A percentile compares a stretch with the other conserved stretches of the same genome.
These are phyloP conservation scores for Macrophomina phaseolina DNA, from an alignment of 2,329 filamentous ascomycete species.

Conservation along the genomic window DNA sequence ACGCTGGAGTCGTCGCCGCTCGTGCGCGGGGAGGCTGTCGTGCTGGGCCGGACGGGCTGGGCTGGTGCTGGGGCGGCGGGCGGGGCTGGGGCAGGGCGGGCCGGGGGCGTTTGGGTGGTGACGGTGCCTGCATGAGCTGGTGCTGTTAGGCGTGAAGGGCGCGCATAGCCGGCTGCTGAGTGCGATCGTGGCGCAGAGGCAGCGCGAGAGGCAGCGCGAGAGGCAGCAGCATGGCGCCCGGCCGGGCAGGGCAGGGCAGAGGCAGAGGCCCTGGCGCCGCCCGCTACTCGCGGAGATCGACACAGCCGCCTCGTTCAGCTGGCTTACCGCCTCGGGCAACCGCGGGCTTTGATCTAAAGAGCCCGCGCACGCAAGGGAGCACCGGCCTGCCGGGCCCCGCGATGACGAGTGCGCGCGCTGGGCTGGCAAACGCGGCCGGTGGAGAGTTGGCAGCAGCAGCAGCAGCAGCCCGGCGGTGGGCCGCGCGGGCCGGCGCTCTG, in stretches of 20 bases:
- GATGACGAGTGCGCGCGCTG: conserved; percentile 24
- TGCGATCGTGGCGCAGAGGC: conserved; percentile 24
- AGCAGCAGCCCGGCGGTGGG: background rate
- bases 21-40: background rate
- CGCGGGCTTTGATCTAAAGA: conserved; percentile 25
- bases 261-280: background rate
- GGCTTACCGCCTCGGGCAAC: conserved; percentile 22
- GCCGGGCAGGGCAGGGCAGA: background rate
- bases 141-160: conserved; percentile 22
- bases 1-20: background rate
- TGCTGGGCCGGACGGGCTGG: background rate
- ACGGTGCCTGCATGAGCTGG: conserved; percentile 22
- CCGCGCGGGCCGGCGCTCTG: conserved; percentile 9
- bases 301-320: conserved; percentile 26
- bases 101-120: conserved; percentile 14
- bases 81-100: conserved; percentile 3
- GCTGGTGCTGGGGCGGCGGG: background rate
- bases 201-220: background rate
- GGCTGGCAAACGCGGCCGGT: conserved; percentile 24
- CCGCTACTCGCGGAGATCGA: conserved; percentile 22
- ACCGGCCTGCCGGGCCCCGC: conserved; percentile 23
- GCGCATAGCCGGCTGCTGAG: conserved; percentile 9
- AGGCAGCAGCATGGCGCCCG: too few relatives aligned
- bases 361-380: conserved; percentile 25
- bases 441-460: background rate